Evolutionary conservation across 768 basidiomycete genomes (phyloP).

Genomic region (Amanita subjunquillea): DNA sequence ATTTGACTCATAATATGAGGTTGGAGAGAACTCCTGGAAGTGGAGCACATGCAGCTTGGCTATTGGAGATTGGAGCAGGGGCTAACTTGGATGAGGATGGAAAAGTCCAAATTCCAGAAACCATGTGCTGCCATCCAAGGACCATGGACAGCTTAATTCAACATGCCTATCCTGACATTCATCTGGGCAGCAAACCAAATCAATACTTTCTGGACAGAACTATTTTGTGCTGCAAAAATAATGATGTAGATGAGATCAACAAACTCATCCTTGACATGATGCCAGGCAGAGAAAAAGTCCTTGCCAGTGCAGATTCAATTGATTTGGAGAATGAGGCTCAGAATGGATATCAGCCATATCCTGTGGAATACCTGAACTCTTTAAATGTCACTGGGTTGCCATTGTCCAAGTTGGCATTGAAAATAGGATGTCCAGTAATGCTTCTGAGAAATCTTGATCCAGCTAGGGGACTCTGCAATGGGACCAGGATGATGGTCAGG

Average conservation of each 20-base stretch:
- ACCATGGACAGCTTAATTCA: conserved; percentile 17
- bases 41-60: conserved; percentile 23
- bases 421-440: conserved; percentile 27
- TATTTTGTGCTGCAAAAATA: conserved; percentile 23
- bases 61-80: conserved; percentile 21
- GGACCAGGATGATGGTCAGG: conserved; percentile 18
- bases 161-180: conserved; percentile 13
- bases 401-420: conserved; percentile 20
- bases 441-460: conserved; percentile 32
- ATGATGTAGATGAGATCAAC: conserved; percentile 22
- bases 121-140: conserved; percentile 10
- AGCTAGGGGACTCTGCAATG: conserved; percentile 23
- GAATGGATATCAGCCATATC: conserved; percentile 16
- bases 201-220: conserved; percentile 22
- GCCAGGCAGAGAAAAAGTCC: conserved; percentile 8
- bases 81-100: not conserved
- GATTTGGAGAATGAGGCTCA: conserved; percentile 8
- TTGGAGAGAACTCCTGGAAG: conserved; percentile 18
- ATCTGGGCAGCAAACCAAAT: not conserved
- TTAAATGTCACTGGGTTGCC: conserved; percentile 30
- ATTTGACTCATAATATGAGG: conserved; percentile 30
- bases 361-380: conserved; percentile 27
- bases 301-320: conserved; percentile 20
- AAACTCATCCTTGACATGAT: conserved; percentile 8
- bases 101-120: not conserved